A percentile compares a stretch with the other conserved stretches of the same genome.
These are phyloP conservation scores for Torulaspora microellipsoides DNA, from an alignment of 805 yeast species.

Conservation along the genomic window DNA sequence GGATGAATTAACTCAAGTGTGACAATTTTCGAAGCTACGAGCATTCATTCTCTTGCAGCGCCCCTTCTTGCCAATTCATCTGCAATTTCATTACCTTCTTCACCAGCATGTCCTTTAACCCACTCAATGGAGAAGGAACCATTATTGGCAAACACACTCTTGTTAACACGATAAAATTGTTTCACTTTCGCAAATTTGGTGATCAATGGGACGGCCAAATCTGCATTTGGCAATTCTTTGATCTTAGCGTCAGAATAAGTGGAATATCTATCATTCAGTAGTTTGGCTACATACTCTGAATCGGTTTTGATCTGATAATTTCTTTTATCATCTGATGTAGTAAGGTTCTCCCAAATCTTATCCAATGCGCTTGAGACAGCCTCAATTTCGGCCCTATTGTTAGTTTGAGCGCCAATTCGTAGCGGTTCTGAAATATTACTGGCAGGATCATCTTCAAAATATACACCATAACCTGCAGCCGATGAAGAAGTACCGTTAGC, in stretches of 20 bases:
- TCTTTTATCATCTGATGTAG: slow-evolving; percentile 13
- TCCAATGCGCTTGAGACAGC: slow-evolving; percentile 60
- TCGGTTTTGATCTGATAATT: slow-evolving; percentile 56
- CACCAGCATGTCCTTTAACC: slow-evolving; percentile 71
- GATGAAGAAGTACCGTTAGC: slow-evolving; percentile 46
- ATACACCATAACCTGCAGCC: slow-evolving; percentile 68
- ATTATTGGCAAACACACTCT: slow-evolving; percentile 28
- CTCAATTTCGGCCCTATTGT: slow-evolving; percentile 73
- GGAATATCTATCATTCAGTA: slow-evolving; percentile 52
- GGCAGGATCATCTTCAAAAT: slow-evolving; percentile 51
- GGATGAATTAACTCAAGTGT: too few relatives aligned
- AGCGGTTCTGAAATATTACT: slow-evolving; percentile 52
- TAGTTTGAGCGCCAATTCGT: slow-evolving; percentile 51
- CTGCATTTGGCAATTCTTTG: slow-evolving; percentile 26
- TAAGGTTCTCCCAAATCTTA: slow-evolving; percentile 33
- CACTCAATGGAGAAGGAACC: slow-evolving; percentile 46
- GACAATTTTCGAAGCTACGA: too few relatives aligned
- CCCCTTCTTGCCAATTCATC: slow-evolving; percentile 71
- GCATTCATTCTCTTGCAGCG: slow-evolving; percentile 29
- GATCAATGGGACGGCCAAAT: slow-evolving; percentile 36
- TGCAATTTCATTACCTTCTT: slow-evolving; percentile 70
- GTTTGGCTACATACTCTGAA: slow-evolving; percentile 59
- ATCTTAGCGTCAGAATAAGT: slow-evolving; percentile 47
- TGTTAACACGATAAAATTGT: slow-evolving; percentile 31
- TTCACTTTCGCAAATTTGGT: slow-evolving; percentile 41